These are phyloP conservation scores for Biscogniauxia marginata DNA, from an alignment of 2,329 filamentous ascomycete genomes.

Conservation along the genomic window DNA sequence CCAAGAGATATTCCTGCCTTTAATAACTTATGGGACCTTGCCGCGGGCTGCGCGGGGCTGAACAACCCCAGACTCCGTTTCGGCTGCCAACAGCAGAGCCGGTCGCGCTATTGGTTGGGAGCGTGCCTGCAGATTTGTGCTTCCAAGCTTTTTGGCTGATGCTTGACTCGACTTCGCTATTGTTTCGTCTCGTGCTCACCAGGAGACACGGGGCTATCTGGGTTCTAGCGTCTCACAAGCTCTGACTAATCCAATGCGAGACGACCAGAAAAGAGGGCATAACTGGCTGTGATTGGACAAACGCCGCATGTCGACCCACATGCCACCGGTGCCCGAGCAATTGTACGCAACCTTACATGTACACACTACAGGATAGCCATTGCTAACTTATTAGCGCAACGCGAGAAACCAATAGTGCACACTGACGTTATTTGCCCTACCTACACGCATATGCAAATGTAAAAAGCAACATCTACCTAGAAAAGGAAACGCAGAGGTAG, in stretches of 20 bases:
- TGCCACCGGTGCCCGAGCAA: no score
- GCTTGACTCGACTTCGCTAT: not conserved
- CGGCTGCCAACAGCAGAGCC: not conserved
- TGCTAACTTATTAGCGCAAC: no score
- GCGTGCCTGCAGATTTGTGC: not conserved
- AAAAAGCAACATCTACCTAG: not conserved
- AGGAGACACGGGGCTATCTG: not conserved
- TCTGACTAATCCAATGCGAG: not conserved
- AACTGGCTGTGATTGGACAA: not conserved
- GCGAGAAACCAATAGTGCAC: no score
- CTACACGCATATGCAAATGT: no score
- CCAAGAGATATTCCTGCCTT: constrained; percentile 28
- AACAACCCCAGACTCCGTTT: not conserved
- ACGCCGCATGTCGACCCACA: not conserved
- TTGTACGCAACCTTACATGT: not conserved
- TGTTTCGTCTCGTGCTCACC: not conserved
- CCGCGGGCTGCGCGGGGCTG: not conserved
- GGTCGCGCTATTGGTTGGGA: not conserved
- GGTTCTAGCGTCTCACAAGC: not conserved
- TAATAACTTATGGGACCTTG: constrained; percentile 1
- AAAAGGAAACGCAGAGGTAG: not conserved
- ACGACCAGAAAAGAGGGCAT: not conserved
- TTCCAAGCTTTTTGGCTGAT: not conserved
- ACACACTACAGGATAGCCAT: no score
- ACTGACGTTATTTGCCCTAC: no score